Evolutionary conservation across 441 rosid genomes (phyloP).

Genomic region (Lepidium campestre): DNA sequence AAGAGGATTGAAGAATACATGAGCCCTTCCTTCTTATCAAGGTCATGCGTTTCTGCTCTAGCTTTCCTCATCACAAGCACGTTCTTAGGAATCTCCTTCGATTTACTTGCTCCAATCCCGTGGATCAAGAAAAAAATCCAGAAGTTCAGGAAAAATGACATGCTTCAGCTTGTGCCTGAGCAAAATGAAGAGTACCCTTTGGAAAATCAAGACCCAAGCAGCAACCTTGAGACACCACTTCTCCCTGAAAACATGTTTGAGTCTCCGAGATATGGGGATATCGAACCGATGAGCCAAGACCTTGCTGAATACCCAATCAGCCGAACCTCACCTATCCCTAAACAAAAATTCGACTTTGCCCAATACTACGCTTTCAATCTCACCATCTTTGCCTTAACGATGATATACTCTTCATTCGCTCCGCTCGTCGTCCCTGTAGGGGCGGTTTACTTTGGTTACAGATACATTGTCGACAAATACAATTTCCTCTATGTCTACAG

Average conservation of each 20-base stretch:
- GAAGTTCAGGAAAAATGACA: conserved; percentile 83
- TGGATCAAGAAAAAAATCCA: conserved; percentile 92
- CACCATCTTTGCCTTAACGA: conserved; percentile 85
- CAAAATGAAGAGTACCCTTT: conserved; percentile 72
- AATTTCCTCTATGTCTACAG: conserved; percentile 91
- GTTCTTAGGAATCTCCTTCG: conserved; percentile 85
- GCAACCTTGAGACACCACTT: conserved; percentile 67
- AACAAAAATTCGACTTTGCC: conserved; percentile 91
- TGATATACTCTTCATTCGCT: conserved; percentile 89
- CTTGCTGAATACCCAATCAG: conserved; percentile 77
- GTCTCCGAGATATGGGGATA: conserved; percentile 46
- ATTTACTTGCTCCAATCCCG: conserved; percentile 85
- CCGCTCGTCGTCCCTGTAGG: conserved; percentile 94
- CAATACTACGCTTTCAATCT: conserved; percentile 93
- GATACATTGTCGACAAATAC: conserved; percentile 93
- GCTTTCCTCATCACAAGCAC: conserved; percentile 90
- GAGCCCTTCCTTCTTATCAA: conserved; percentile 86
- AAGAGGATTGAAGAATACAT: conserved; percentile 91
- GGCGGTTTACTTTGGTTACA: conserved; percentile 84
- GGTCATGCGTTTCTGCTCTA: conserved; percentile 86
- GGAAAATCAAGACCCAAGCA: conserved; percentile 50
- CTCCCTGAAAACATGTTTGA: conserved; percentile 57
- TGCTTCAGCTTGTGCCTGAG: conserved; percentile 94
- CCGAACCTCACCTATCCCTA: conserved; percentile 83
- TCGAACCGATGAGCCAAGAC: conserved; percentile 55